phyloP scores from a whole-genome alignment of 202 grass and related monocot genomes.

The Setaria viridis region DNA sequence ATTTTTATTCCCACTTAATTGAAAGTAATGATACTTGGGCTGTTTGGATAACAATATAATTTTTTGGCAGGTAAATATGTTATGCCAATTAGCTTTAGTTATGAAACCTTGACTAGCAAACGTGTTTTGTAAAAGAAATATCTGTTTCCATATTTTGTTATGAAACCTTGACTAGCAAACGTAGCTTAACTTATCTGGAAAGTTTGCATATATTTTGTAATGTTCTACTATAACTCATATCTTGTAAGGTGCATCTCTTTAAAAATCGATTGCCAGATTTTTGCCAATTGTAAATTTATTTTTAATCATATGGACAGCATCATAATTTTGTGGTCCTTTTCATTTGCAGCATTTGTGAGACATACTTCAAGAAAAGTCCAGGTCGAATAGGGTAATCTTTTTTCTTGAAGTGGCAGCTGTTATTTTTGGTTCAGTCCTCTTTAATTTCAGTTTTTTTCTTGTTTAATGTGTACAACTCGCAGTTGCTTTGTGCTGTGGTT shows the following conservation, averaged over 20 bases:
- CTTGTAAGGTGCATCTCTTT: neutral
- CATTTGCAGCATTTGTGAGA: constrained; percentile 92
- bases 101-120: constrained; percentile 24
- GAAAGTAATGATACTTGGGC: neutral
- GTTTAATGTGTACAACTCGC: constrained; percentile 11
- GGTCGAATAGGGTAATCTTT: constrained; percentile 79
- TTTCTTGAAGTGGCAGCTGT: constrained; percentile 12
- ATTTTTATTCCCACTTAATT: neutral
- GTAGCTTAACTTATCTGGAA: neutral
- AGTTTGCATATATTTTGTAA: neutral
- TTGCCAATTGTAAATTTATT: constrained; percentile 14
- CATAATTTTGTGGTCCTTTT: constrained; percentile 19
- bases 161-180: constrained; percentile 22
- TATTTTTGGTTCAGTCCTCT: constrained; percentile 22
- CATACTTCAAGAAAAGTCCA: constrained; percentile 96
- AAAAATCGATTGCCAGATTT: neutral
- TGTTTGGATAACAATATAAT: neutral
- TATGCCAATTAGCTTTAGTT: neutral
- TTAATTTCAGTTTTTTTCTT: constrained; percentile 11
- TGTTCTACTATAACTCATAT: neutral
- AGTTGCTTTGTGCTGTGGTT: constrained; percentile 34
- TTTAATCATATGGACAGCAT: constrained; percentile 15
- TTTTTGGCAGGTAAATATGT: neutral
- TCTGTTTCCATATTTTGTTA: neutral
- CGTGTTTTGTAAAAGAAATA: neutral